A percentile compares a stretch with the other conserved stretches of the same genome.
Conservation (phyloP, 139 green algal genomes). For the Ettlia oleoabundans region DNA sequence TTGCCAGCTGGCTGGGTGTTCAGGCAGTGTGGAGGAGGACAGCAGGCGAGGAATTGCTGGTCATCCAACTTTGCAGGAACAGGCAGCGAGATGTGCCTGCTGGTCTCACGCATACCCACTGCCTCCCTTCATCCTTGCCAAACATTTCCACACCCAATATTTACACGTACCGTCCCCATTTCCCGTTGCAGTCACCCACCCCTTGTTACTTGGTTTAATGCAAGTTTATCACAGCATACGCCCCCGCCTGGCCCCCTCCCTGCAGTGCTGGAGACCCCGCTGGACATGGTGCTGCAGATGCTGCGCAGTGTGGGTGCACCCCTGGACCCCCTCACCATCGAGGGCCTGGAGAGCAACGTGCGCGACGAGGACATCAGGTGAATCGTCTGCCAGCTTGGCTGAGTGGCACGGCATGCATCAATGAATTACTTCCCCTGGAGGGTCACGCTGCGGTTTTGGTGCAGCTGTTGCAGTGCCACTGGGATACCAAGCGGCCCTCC, state of each 20-base stretch:
- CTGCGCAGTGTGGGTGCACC: conserved; percentile 48
- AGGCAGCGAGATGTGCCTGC: too few species aligned
- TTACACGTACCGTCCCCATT: background rate
- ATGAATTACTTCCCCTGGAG: too few species aligned
- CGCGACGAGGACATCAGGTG: conserved; percentile 39
- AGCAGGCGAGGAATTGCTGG: conserved; percentile 36
- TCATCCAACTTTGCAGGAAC: too few species aligned
- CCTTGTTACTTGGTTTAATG: too few species aligned
- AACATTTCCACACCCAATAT: background rate
- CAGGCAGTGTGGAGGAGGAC: background rate
- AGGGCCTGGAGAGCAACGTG: conserved; percentile 62
- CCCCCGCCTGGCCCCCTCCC: background rate
- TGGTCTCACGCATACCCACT: background rate
- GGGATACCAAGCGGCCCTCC: too few species aligned
- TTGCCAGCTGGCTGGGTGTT: background rate
- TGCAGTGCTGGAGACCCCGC: conserved; percentile 81
- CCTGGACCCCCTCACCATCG: conserved; percentile 51
- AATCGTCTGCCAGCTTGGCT: too few species aligned
- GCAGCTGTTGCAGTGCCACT: too few species aligned
- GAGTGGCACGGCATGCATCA: too few species aligned
- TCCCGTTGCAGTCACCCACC: too few species aligned
- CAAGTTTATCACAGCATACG: too few species aligned
- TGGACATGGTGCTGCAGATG: conserved; percentile 80
- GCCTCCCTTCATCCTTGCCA: background rate
- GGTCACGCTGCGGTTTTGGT: too few species aligned